Conservation (phyloP, 2,329 filamentous ascomycete genomes). For the Aureobasidium namibiae region DNA sequence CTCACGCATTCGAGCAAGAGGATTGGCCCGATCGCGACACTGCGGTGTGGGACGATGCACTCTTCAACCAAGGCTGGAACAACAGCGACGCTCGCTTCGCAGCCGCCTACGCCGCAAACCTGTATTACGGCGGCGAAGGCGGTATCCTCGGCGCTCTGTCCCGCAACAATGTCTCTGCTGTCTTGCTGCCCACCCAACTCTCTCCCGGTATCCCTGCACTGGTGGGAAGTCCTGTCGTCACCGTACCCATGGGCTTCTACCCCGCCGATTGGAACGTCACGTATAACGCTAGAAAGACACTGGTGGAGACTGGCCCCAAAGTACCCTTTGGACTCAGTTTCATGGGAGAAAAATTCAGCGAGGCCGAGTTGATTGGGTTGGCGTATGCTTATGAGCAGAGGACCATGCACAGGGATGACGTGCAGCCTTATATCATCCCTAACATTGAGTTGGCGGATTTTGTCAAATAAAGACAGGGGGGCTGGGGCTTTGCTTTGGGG, state of each 20-base stretch:
- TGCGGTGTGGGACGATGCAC: slow-evolving; percentile 44
- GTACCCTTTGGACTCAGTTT: slow-evolving; percentile 56
- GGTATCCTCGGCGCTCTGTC: slow-evolving; percentile 54
- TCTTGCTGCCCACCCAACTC: slow-evolving; percentile 50
- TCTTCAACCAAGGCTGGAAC: slow-evolving; percentile 42
- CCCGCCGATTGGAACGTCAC: slow-evolving; percentile 41
- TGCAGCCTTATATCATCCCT: slow-evolving; percentile 43
- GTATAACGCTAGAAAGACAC: slow-evolving; percentile 39
- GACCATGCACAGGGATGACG: slow-evolving; percentile 40
- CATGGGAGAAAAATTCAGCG: slow-evolving; percentile 52
- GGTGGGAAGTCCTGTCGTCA: slow-evolving; percentile 53
- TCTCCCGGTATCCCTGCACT: slow-evolving; percentile 44
- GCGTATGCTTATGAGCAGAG: slow-evolving; percentile 63
- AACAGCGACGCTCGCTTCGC: slow-evolving; percentile 52
- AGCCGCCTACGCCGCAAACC: slow-evolving; percentile 45
- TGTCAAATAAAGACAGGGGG: slow-evolving; percentile 22
- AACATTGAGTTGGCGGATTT: slow-evolving; percentile 41
- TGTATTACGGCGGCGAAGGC: slow-evolving; percentile 48
- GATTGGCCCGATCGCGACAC: slow-evolving; percentile 57
- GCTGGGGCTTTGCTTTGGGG: no score
- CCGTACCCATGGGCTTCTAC: slow-evolving; percentile 54
- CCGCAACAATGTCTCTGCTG: slow-evolving; percentile 50
- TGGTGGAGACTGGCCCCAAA: slow-evolving; percentile 47
- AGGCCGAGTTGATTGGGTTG: slow-evolving; percentile 54
- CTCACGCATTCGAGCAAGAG: slow-evolving; percentile 44